Evolutionary conservation across 2,329 filamentous ascomycete species (phyloP).

Genomic region (Didymellaceae sp.): DNA sequence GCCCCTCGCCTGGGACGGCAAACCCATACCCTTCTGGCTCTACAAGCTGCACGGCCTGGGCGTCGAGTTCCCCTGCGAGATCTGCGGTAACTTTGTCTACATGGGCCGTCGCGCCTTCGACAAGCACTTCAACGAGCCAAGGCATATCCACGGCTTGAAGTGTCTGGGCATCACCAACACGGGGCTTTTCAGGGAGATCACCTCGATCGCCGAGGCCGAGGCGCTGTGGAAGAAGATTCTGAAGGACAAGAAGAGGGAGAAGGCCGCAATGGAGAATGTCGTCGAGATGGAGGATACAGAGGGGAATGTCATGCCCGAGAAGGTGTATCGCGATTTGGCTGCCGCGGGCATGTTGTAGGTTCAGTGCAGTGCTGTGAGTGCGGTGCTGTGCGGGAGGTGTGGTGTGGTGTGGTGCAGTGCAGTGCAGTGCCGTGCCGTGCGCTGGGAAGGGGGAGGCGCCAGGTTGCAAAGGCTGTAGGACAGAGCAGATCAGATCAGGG

Average conservation of each 20-base stretch:
- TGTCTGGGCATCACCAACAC: constrained; percentile 94
- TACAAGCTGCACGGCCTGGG: constrained; percentile 96
- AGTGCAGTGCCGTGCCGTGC: too few species aligned
- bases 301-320: constrained; percentile 98
- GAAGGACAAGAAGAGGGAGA: constrained; percentile 78
- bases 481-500: too few species aligned
- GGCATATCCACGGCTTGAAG: constrained; percentile 92
- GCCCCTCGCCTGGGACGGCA: constrained; percentile 96
- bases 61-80: constrained; percentile 93
- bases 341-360: constrained; percentile 81
- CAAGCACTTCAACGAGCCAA: constrained; percentile 95
- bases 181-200: constrained; percentile 91
- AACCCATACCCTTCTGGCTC: constrained; percentile 98
- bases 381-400: too few species aligned
- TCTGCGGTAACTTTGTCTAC: constrained; percentile 98
- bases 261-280: constrained; percentile 78
- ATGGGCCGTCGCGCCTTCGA: constrained; percentile 96
- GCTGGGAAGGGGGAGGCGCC: too few species aligned
- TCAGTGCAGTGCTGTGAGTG: too few species aligned
- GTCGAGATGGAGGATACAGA: constrained; percentile 99
- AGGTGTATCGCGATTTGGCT: constrained; percentile 94
- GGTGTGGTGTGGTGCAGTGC: too few species aligned
- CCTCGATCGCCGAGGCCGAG: constrained; percentile 85
- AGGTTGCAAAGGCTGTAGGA: too few species aligned
- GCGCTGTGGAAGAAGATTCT: constrained; percentile 94